Evolutionary conservation across 2,329 filamentous ascomycete species (phyloP).

Genomic region (Pseudocercospora vitis): DNA sequence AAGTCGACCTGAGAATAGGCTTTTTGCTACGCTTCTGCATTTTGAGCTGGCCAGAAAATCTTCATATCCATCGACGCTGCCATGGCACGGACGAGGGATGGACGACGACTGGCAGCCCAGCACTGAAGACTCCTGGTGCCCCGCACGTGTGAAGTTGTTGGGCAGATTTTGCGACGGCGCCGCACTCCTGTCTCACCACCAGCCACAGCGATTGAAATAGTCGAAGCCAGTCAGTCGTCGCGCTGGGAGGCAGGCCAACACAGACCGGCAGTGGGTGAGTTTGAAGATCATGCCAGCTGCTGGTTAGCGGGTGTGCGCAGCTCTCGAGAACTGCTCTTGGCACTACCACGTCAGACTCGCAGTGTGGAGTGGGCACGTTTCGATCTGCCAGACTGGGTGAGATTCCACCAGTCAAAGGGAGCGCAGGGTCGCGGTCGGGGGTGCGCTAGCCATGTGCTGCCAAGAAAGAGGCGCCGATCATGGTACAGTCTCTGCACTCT

Average conservation of each 20-base stretch:
- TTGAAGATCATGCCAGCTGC: slow-evolving; percentile 12
- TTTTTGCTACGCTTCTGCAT: no score
- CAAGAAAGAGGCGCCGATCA: slow-evolving; percentile 11
- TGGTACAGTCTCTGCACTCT: neutral
- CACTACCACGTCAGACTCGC: neutral
- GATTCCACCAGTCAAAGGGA: slow-evolving; percentile 8
- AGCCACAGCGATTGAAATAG: neutral
- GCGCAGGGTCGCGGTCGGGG: neutral
- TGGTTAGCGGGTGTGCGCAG: slow-evolving; percentile 15
- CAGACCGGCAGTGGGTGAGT: slow-evolving; percentile 11
- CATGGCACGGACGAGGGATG: no score
- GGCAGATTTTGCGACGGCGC: neutral
- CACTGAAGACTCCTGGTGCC: no score
- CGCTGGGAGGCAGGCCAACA: neutral
- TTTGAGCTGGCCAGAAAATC: no score
- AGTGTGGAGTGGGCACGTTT: slow-evolving; percentile 10
- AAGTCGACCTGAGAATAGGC: no score
- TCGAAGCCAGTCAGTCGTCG: neutral
- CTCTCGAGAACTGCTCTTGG: neutral
- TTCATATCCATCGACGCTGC: neutral
- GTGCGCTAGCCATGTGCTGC: slow-evolving; percentile 14
- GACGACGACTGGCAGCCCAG: no score
- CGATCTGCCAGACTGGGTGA: slow-evolving; percentile 7
- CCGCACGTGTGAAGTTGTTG: no score
- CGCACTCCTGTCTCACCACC: slow-evolving; percentile 14